phyloP scores from a whole-genome alignment of 192 early-diverging fungal genomes.

The Coemansia sp. region DNA sequence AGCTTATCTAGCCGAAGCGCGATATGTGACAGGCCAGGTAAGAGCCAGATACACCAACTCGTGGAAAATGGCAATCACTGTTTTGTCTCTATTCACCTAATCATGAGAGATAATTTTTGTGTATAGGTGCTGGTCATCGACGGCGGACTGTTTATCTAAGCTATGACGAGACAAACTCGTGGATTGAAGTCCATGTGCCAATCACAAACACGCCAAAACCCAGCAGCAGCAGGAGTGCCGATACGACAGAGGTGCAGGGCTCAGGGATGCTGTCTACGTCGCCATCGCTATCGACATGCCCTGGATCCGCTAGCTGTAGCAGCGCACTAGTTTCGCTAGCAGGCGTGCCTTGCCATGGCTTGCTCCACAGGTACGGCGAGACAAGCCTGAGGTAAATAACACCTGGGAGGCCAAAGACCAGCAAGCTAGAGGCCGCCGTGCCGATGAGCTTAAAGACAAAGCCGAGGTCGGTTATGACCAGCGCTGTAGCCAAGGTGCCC shows the following conservation, averaged over 20 bases:
- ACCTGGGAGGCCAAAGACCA: conserved; percentile 47
- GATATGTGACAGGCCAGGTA: conserved; percentile 49
- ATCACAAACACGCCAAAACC: conserved; percentile 41
- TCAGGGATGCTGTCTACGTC: conserved; percentile 18
- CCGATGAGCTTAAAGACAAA: conserved; percentile 57
- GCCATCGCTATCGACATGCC: neutral
- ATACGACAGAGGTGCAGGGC: conserved; percentile 21
- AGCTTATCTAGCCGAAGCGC: conserved; percentile 34
- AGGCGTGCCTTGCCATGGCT: neutral
- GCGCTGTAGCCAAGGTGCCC: conserved; percentile 25
- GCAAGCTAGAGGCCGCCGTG: conserved; percentile 43
- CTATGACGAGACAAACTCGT: conserved; percentile 21
- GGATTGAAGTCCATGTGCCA: conserved; percentile 39
- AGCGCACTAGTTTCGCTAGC: neutral
- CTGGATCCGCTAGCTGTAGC: neutral
- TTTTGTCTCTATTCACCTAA: neutral
- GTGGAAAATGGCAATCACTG: neutral
- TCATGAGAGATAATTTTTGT: neutral
- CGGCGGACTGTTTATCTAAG: conserved; percentile 30
- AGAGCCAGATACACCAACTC: too few species aligned
- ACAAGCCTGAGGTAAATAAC: conserved; percentile 40
- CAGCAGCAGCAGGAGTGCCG: conserved; percentile 23
- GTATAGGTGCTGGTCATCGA: conserved; percentile 43
- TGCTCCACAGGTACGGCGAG: conserved; percentile 25
- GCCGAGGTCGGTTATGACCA: conserved; percentile 44